These are phyloP conservation scores for Calonectria ilicicola DNA, from an alignment of 2,329 filamentous ascomycete genomes.

Conservation along the genomic window DNA sequence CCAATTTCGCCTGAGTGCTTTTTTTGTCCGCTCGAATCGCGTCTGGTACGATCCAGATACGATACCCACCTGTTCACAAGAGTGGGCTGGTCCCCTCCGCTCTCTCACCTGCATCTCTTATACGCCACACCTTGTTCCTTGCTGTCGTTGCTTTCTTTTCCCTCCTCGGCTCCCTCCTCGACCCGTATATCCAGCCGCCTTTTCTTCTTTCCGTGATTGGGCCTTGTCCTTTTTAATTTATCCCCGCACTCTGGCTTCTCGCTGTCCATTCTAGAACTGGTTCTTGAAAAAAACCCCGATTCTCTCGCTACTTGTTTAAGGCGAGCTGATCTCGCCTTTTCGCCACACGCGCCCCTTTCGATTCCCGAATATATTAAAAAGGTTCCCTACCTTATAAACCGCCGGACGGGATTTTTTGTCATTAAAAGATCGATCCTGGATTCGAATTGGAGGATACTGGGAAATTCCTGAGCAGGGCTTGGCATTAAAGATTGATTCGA, in stretches of 20 bases:
- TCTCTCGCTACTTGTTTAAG: not conserved
- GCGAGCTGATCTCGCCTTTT: conserved; percentile 12
- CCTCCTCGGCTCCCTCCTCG: not conserved
- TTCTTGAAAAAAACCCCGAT: conserved; percentile 1
- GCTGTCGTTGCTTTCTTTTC: not conserved
- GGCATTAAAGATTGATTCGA: not conserved
- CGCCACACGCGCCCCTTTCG: conserved; percentile 1
- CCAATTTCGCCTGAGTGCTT: conserved; percentile 29
- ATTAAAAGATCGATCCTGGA: not conserved
- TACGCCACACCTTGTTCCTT: not conserved
- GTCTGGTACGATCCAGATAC: conserved; percentile 40
- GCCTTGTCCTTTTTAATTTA: not conserved
- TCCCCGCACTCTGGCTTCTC: not conserved
- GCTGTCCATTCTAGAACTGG: not conserved
- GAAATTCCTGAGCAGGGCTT: not conserved
- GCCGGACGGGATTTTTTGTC: conserved; percentile 17
- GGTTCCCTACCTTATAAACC: not conserved
- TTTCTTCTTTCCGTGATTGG: not conserved
- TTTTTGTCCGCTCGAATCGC: conserved; percentile 34
- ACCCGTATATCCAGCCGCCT: conserved; percentile 10
- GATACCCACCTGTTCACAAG: conserved; percentile 29
- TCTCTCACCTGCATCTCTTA: not conserved
- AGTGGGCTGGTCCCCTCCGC: conserved; percentile 40
- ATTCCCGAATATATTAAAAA: conserved; percentile 17
- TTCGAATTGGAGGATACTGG: not conserved